phyloP scores from a whole-genome alignment of 1,139 yeast species.

The Saccharomyces pastorianus region DNA sequence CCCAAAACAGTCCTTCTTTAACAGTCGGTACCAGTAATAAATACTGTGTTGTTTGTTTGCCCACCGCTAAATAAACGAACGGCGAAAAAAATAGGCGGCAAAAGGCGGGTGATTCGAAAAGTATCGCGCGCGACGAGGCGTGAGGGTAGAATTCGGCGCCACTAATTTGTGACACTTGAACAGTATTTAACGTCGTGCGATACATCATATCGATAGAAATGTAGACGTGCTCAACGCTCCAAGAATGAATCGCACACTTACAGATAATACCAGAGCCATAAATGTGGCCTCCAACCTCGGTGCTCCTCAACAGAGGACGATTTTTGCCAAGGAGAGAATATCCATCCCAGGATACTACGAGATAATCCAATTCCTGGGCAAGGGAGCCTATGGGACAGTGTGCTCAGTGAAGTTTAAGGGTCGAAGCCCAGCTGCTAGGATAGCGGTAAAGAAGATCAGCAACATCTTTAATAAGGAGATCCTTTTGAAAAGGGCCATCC shows the following conservation, averaged over 20 bases:
- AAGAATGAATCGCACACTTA: background rate
- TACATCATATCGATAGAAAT: background rate
- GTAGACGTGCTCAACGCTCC: background rate
- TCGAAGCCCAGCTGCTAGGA: conserved; percentile 18
- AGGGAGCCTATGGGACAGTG: conserved; percentile 87
- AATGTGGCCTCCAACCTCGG: background rate
- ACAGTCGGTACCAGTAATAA: background rate
- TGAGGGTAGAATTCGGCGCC: background rate
- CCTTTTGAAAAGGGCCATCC: conserved; percentile 61
- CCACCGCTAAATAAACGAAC: conserved; percentile 1
- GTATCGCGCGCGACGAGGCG: background rate
- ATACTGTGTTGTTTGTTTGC: background rate
- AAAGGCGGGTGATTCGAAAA: background rate
- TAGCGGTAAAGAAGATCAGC: conserved; percentile 75
- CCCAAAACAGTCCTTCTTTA: background rate
- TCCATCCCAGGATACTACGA: conserved; percentile 59
- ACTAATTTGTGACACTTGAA: background rate
- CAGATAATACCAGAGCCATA: background rate
- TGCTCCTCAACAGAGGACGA: conserved; percentile 14
- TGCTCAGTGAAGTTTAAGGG: conserved; percentile 64
- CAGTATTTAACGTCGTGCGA: background rate
- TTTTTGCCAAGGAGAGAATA: conserved; percentile 45
- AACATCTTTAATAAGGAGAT: conserved; percentile 58
- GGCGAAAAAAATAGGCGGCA: conserved; percentile 1
- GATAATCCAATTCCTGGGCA: conserved; percentile 59